Base-by-base conservation (phyloP, 1,284 basidiomycete species). In the Ustilago hordei region DNA sequence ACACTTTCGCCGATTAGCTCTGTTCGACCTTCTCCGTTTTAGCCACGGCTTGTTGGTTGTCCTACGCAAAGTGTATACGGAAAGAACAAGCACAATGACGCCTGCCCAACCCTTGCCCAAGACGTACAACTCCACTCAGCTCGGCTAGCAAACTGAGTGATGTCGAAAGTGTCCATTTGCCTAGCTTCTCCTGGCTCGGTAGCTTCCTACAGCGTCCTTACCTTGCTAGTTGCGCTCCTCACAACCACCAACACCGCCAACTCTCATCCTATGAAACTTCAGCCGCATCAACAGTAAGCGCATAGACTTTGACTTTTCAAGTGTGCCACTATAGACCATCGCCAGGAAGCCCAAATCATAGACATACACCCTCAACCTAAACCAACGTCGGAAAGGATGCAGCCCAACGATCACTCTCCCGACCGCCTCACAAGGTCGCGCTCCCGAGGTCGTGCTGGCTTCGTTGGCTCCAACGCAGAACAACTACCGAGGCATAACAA, bases 381-480 rank as follows among this genome's bases (percentile, higher is more conserved):
- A 54, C 35, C 45, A 7, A 39, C 34, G 2, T 41, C 58, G 17
- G 38, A n/a, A 4, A 41, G 15, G 7, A 36, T 55, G 6, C 47
- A 62, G 7, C 36, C 23, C 15, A 55, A 41, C 43, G 55, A 61
- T 17, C 28, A 57, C 9, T 73, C 65, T 1, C 70, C 65, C 15
- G 70, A 73, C 15, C 61, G 58, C 13, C 39, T 45, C 47, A 48
- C 47, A 8, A 57, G 70, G 5, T 68, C 70, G 8, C 64, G 70
- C 8, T 68, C 65, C 1, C 54, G 70, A 52, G 61, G 70, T 4
- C 70, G 70, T 19, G 70, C 65, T 31, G 55, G 55, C 61, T 47
- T 73, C 28, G 47, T 68, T 38, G 62, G 62, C 17, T 47, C 70
- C 28, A 58, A 34, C 15, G n/a, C 70, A 3, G 55, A 60, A 15